These are phyloP conservation scores for Curvularia verruculosa DNA, from an alignment of 2,329 filamentous ascomycete genomes.

Conservation along the genomic window DNA sequence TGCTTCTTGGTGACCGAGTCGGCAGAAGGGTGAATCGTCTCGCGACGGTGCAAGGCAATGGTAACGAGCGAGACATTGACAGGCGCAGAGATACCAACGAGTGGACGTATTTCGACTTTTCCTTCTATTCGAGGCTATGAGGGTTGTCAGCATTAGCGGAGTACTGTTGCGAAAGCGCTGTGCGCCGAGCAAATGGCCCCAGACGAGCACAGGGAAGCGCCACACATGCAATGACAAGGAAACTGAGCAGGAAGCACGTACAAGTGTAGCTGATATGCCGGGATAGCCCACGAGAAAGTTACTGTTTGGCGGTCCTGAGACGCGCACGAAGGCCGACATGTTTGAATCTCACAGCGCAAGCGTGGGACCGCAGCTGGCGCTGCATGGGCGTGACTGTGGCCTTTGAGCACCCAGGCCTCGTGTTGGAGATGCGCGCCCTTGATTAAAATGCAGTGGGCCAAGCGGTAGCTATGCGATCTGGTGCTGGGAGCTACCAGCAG, in stretches of 20 bases:
- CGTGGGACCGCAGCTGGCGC: conserved; percentile 41
- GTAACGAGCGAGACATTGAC: conserved; percentile 91
- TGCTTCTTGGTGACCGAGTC: conserved; percentile 94
- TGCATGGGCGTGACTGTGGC: conserved; percentile 41
- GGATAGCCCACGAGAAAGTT: conserved; percentile 97
- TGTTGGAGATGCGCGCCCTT: conserved; percentile 11
- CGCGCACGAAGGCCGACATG: conserved; percentile 82
- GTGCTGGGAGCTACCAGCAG: conserved; percentile 15
- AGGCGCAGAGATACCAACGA: conserved; percentile 82
- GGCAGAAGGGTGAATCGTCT: conserved; percentile 95
- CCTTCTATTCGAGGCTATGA: conserved; percentile 91
- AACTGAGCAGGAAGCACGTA: conserved; percentile 58
- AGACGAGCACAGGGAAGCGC: conserved; percentile 9
- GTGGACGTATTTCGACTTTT: conserved; percentile 93
- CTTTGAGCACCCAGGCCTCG: conserved; percentile 20
- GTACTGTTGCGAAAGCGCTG: conserved; percentile 10
- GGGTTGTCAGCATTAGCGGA: conserved; percentile 30
- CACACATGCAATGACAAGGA: conserved; percentile 2
- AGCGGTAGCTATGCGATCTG: conserved; percentile 16
- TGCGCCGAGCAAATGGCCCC: conserved; percentile 4
- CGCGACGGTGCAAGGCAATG: conserved; percentile 89
- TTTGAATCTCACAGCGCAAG: conserved; percentile 43
- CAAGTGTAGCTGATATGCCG: conserved; percentile 94
- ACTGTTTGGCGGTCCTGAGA: conserved; percentile 95
- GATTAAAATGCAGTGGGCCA: conserved; percentile 15